Percentiles rank a stretch among this genome's conserved stretches.
These are phyloP conservation scores for Albugo candida DNA, from an alignment of 352 stramenopile species.

Conservation along the genomic window DNA sequence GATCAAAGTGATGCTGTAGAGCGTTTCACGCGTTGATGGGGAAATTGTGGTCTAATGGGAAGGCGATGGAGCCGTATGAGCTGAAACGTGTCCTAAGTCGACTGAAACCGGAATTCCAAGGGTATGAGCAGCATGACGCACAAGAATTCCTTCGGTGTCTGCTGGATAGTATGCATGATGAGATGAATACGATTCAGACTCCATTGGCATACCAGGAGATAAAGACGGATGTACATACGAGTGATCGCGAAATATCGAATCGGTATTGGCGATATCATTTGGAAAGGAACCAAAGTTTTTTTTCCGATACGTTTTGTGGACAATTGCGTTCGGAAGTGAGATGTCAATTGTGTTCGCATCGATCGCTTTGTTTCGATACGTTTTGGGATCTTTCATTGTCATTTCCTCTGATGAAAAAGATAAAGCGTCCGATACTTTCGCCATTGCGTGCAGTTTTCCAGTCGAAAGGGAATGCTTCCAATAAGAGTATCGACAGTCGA, in stretches of 20 bases:
- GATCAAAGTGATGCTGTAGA: constrained; percentile 4
- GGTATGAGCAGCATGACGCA: constrained; percentile 79
- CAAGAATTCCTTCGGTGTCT: constrained; percentile 83
- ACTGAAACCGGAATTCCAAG: constrained; percentile 39
- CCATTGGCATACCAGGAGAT: constrained; percentile 65
- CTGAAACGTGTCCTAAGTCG: constrained; percentile 63
- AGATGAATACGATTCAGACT: constrained; percentile 56
- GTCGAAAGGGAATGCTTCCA: not conserved
- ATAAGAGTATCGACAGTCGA: not conserved
- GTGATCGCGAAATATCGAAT: constrained; percentile 40
- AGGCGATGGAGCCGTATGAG: constrained; percentile 13
- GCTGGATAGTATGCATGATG: constrained; percentile 72
- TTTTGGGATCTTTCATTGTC: constrained; percentile 64
- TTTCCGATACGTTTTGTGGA: constrained; percentile 70
- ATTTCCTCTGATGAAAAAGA: constrained; percentile 36
- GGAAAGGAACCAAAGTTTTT: constrained; percentile 33
- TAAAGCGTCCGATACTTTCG: constrained; percentile 15
- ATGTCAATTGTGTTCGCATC: constrained; percentile 48
- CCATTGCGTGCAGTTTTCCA: constrained; percentile 21
- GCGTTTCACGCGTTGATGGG: constrained; percentile 57
- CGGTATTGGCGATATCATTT: constrained; percentile 78
- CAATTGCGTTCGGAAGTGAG: constrained; percentile 59
- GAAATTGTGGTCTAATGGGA: constrained; percentile 24
- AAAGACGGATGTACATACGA: constrained; percentile 11
- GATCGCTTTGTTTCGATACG: constrained; percentile 64